Evolutionary conservation across 2,329 filamentous ascomycete genomes (phyloP), one percentile per base, ranked within the genome.

Genomic region (Leptodontidium sp.): DNA sequence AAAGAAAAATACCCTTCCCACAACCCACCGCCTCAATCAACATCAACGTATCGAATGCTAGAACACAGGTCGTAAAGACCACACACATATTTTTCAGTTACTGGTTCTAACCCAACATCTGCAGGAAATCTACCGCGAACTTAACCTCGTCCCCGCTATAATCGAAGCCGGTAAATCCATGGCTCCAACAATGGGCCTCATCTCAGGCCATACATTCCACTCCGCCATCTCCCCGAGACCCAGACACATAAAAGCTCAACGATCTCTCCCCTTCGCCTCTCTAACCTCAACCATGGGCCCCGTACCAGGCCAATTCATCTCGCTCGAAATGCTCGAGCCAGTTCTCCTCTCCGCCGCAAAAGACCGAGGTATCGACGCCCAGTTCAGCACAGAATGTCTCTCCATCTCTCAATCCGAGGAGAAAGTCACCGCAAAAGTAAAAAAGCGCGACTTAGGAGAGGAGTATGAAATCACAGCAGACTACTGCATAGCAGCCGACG

Each of bases 401-500:
- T 15, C 9, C 5, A 21, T 75, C 21, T 50, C 65, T 55, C 79
- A 75, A 67, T 70, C 78, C 61, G 64, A 66, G 1, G 59, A 73
- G 1, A 70, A 74, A 4, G 76, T 81, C 1, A 75, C 69, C 6
- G 78, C 68, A 12, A 78, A 66, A 0, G 68, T 75, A 8, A 69
- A 65, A 52, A 69, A 78, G 57, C 38, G 69, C 24, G 61, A 65
- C 38, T 68, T 7, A 29, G 64, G 61, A 8, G 21, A 24, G 1
- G 55, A 43, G 8, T 70, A 58, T 1, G 72, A 67, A 5, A 62
- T 82, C n/a, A 64, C 65, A 2, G 78, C 76, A 8, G 73, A 77
- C 1, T 82, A 82, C 64, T 71, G 82, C 21, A 77, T 83, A 21
- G 80, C 80, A 14, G 80, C 78, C 40, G 81, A 82, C 61, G 81